Evolutionary conservation across 1,284 basidiomycete genomes (phyloP).

Genomic region (Sporisorium iseilematis-ciliati): DNA sequence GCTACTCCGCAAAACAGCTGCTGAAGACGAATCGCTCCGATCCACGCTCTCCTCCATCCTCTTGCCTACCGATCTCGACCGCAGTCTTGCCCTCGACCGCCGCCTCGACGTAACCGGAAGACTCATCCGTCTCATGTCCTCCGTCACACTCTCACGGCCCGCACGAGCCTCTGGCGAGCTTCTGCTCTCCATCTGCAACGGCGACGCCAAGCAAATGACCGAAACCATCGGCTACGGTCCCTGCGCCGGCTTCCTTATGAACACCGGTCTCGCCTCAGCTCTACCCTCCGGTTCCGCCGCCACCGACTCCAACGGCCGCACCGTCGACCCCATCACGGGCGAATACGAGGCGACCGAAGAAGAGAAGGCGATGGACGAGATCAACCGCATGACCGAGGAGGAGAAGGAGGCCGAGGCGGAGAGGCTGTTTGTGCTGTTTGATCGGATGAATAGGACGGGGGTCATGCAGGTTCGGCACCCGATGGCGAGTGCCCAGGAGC

Average conservation of each 20-base stretch:
- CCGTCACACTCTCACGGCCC: constrained; percentile 43
- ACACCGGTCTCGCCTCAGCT: constrained; percentile 40
- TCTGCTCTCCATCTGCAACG: constrained; percentile 52
- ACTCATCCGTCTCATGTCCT: constrained; percentile 56
- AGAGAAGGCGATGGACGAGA: constrained; percentile 45
- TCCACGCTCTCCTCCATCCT: constrained; percentile 22
- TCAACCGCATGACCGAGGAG: constrained; percentile 51
- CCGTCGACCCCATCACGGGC: constrained; percentile 61
- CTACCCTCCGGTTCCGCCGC: constrained; percentile 26
- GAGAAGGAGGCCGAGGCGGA: constrained; percentile 64
- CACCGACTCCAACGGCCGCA: constrained; percentile 20
- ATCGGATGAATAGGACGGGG: constrained; percentile 57
- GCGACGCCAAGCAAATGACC: constrained; percentile 46
- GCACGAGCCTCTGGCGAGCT: constrained; percentile 58
- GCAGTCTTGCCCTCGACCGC: constrained; percentile 46
- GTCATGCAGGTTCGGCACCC: constrained; percentile 58
- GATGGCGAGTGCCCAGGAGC: constrained; percentile 32
- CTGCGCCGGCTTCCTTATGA: constrained; percentile 61
- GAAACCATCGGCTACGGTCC: constrained; percentile 61
- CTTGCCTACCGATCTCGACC: constrained; percentile 51
- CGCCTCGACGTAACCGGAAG: constrained; percentile 52
- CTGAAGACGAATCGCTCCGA: constrained; percentile 41
- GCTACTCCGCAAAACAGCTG: constrained; percentile 51
- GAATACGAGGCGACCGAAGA: constrained; percentile 45
- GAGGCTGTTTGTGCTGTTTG: constrained; percentile 59